phyloP scores from a whole-genome alignment of 306 rosid genomes.

The Benincasa hispida region DNA sequence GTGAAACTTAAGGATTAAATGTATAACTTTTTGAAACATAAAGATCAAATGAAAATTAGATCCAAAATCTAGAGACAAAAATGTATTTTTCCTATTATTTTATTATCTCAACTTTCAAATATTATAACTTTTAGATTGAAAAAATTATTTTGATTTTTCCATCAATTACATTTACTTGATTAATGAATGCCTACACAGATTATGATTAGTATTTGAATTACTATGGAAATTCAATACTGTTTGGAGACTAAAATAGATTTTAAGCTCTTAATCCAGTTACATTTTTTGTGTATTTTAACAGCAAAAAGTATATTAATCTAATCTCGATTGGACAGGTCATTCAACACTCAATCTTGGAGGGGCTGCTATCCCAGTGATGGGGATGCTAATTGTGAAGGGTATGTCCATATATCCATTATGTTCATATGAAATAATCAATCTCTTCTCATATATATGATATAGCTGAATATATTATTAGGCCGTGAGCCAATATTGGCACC shows the following conservation, averaged over 20 bases:
- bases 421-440: background rate
- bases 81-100: too few relatives aligned
- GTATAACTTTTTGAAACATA: too few relatives aligned
- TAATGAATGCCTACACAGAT: background rate
- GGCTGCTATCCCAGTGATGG: background rate
- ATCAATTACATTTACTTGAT: background rate
- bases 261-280: too few relatives aligned
- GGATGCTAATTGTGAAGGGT: background rate
- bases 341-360: background rate
- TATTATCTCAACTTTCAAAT: too few relatives aligned
- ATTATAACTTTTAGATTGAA: too few relatives aligned
- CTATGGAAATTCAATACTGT: background rate
- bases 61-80: too few relatives aligned
- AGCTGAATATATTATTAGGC: background rate
- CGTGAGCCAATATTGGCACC: background rate
- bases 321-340: background rate
- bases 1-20: too few relatives aligned
- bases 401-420: background rate
- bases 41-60: too few relatives aligned
- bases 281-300: background rate
- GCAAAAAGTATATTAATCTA: background rate
- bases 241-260: background rate
- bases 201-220: background rate
- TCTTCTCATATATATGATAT: background rate
- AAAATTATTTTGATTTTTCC: background rate